Evolutionary conservation across 176 grass and related monocot genomes (phyloP), one percentile per base, ranked within the genome.

Genomic region (Oryza brachyantha): DNA sequence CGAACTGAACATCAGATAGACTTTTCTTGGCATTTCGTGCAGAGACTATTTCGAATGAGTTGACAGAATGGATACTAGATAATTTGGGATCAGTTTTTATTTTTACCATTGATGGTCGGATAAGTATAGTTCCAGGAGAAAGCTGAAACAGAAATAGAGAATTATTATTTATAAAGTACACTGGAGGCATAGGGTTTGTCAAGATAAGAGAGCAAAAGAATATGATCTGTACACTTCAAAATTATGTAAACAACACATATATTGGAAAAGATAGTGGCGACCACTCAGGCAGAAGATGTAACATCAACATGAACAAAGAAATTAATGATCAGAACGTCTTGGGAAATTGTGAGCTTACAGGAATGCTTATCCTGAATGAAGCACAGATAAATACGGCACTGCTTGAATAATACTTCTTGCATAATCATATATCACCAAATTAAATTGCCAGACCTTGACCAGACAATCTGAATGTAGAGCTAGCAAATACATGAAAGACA

Each of bases 51-150:
- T 92, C 90, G 14, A 79, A 87, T 43, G 90, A 93, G 83, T 93
- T 86, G 64, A 84, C 67, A 66, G 75, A 74, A 28, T 75, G 11
- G 2, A 28, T 66, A 28, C 84, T 74, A 25, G 55, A 74, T 48
- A 86, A 73, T 38, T 67, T 73, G 73, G 76, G 60, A 70, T 91
- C 79, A 22, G n/a, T n/a, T n/a, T n/a, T n/a, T n/a, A 52, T 11
- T 16, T 71, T 94, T 81, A 84, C 81, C 92, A 94, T 94, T 39
- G 92, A 91, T 59, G 75, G 83, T 2, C 92, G 65, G 22, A 94
- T 77, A 70, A 11, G 36, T 74, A 94, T 89, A 69, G 92, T 91
- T 19, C 64, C 16, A 32, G 34, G 0, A 58, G 88, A 83, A 83
- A 94, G 88, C 92, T 94, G 84, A 17, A 91, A 89, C 21, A 79